Evolutionary conservation across 1,284 basidiomycete species (phyloP).

Genomic region (Microbotryum violaceum): DNA sequence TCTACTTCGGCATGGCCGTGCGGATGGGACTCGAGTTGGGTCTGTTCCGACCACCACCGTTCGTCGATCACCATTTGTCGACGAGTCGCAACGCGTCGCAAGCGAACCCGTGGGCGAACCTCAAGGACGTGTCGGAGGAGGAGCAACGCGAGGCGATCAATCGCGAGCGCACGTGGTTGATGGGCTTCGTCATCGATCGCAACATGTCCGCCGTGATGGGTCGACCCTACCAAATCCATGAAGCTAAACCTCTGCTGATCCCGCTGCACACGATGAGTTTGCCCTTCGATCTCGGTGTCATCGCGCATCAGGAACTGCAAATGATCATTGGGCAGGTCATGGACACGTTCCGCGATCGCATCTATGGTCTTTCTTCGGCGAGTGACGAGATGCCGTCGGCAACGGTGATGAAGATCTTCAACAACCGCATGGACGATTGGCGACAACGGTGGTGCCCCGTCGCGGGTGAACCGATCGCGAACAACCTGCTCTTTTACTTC

Average conservation of each 20-base stretch:
- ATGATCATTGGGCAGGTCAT: constrained; percentile 27
- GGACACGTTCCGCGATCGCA: constrained; percentile 28
- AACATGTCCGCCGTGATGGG: constrained; percentile 28
- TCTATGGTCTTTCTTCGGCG: constrained; percentile 23
- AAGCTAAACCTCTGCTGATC: constrained; percentile 22
- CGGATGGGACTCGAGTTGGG: constrained; percentile 23
- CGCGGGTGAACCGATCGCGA: constrained; percentile 25
- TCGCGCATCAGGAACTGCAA: constrained; percentile 26
- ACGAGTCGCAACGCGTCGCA: constrained; percentile 9
- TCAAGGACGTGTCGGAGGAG: constrained; percentile 16
- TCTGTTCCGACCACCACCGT: constrained; percentile 19
- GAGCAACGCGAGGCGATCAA: constrained; percentile 24
- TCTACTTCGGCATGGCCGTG: constrained; percentile 26
- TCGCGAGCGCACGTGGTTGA: constrained; percentile 25
- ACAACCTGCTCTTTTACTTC: constrained; percentile 27
- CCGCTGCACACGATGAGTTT: constrained; percentile 21
- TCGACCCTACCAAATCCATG: constrained; percentile 26
- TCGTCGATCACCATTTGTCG: constrained; percentile 17
- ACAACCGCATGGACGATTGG: constrained; percentile 30
- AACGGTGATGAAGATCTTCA: constrained; percentile 29
- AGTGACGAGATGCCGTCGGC: constrained; percentile 27
- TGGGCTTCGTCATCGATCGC: constrained; percentile 25
- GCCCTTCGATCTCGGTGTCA: constrained; percentile 27
- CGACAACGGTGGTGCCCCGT: constrained; percentile 22
- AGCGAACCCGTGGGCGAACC: constrained; percentile 18